Base-by-base conservation (phyloP, 2,329 filamentous ascomycete genomes). In the Arthrobotrys sphaeroides region DNA sequence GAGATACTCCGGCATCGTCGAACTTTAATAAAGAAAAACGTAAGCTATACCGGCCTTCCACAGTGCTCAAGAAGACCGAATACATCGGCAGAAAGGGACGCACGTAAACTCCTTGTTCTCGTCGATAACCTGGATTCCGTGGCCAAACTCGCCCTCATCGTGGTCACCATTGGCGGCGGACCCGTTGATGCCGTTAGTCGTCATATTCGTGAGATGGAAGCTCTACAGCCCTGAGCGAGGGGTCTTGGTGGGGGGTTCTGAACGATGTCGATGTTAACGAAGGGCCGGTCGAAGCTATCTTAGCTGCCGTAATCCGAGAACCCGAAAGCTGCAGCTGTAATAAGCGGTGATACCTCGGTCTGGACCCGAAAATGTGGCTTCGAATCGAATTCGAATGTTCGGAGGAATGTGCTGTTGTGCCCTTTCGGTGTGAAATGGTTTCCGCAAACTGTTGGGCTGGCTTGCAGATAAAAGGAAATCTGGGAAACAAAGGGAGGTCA, bases 51-150 rank as follows among this genome's bases (percentile, higher is more conserved):
- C 24, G 45, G 26, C 28, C 16, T 24, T 22, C 40, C 26, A 43
- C 36, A 49, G 45, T n/a, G n/a, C 22, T 51, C 33, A 51, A 60
- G 31, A 49, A 26, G 24, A 5, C 43, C 43, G 28, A 20, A 45
- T 18, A 36, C 28, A 49, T 57, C 60, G 62, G 31, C 20, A 9
- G 12, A 26, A 22, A 20, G 49, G 57, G 66, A 81, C 90, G 78
- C 88, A 96, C 93, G 97, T 98, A 89, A 97, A 99, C 80, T 92
- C 88, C 85, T 98, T 98, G 82, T 96, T 90, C 84, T 94, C 94
- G 82, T 97, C 93, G 81, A 99, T 92, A 80, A 99, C 93, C 84
- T 99, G 95, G 81, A 98, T 92, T 81, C 95, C 95, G 87, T 97
- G 91, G 81, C 93, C 91, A 83, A 94, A 98, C 78, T 89, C 86